Evolutionary conservation across 805 yeast genomes (phyloP).

Genomic region (Saitoella complicata): DNA sequence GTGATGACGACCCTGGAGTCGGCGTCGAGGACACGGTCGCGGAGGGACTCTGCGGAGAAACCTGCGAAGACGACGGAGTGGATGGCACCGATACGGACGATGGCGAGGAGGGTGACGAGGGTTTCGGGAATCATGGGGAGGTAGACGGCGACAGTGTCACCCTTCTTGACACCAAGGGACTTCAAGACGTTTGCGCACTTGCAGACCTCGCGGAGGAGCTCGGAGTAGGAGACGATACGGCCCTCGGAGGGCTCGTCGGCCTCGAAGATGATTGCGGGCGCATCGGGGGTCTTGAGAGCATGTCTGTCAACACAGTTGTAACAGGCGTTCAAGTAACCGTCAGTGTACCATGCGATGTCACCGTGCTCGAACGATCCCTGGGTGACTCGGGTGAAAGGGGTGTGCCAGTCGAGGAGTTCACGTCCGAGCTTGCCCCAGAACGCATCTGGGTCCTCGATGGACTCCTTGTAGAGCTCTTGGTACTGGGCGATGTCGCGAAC

Average conservation of each 20-base stretch:
- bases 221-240: conserved; percentile 64
- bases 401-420: conserved; percentile 63
- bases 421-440: conserved; percentile 70
- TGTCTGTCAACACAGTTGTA: conserved; percentile 93
- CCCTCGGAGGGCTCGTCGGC: conserved; percentile 79
- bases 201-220: conserved; percentile 68
- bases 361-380: conserved; percentile 56
- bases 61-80: conserved; percentile 97
- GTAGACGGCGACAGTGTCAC: conserved; percentile 93
- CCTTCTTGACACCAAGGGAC: conserved; percentile 77
- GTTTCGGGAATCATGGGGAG: conserved; percentile 98
- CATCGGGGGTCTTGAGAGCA: conserved; percentile 74
- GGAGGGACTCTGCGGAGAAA: conserved; percentile 80
- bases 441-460: conserved; percentile 60
- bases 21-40: conserved; percentile 82
- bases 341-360: conserved; percentile 84
- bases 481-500: conserved; percentile 51
- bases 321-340: conserved; percentile 83
- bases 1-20: conserved; percentile 76
- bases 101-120: conserved; percentile 81
- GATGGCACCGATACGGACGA: conserved; percentile 84
- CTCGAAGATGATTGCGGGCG: conserved; percentile 58
- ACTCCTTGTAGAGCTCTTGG: conserved; percentile 49
- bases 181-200: conserved; percentile 72
- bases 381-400: conserved; percentile 47